Conservation (phyloP, 2,329 filamentous ascomycete species). For the Trichoderma afroharzianum region DNA sequence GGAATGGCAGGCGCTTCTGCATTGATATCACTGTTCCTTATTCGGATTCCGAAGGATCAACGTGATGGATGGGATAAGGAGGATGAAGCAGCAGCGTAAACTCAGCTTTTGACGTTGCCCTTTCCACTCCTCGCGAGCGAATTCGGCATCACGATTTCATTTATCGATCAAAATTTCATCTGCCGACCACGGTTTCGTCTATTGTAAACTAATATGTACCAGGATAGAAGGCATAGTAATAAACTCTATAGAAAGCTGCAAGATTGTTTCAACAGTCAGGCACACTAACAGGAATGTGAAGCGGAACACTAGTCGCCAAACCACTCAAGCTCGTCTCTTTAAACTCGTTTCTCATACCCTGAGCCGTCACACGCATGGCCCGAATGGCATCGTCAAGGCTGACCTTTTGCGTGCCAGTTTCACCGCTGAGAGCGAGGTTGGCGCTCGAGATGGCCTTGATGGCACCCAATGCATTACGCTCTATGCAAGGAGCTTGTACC, state of each 20-base stretch:
- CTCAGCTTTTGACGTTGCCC: neutral
- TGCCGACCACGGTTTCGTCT: neutral
- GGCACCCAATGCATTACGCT: conserved; percentile 10
- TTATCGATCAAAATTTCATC: neutral
- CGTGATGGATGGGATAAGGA: conserved; percentile 31
- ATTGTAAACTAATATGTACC: neutral
- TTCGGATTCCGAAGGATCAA: conserved; percentile 40
- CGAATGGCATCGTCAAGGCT: conserved; percentile 11
- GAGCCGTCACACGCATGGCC: conserved; percentile 6
- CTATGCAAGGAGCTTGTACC: conserved; percentile 9
- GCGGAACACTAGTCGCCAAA: neutral
- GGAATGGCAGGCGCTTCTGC: conserved; percentile 33
- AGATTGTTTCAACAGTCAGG: neutral
- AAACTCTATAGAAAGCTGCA: neutral
- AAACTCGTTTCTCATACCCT: conserved; percentile 13
- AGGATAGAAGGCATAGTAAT: neutral
- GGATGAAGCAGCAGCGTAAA: neutral
- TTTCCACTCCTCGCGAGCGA: neutral
- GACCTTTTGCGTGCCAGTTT: conserved; percentile 11
- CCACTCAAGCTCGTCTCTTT: conserved; percentile 14
- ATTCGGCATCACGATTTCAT: neutral
- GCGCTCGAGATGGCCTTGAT: conserved; percentile 12
- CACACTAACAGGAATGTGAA: conserved; percentile 12
- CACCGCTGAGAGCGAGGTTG: conserved; percentile 7
- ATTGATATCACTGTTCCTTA: conserved; percentile 35